phyloP scores from a whole-genome alignment of 2,329 filamentous ascomycete genomes.

The Verticillium tricorpus region DNA sequence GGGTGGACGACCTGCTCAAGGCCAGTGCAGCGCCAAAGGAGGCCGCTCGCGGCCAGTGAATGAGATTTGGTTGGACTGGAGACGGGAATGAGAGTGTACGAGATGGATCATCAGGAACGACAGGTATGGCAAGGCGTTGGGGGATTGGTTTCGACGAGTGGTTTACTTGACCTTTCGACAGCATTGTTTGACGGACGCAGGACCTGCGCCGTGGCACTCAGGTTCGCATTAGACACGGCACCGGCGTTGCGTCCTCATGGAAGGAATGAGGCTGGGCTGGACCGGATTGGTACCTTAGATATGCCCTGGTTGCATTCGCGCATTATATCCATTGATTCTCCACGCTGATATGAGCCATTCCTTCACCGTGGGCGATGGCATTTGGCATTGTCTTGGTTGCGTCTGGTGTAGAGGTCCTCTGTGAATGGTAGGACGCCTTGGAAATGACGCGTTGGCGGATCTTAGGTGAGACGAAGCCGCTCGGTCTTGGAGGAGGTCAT shows the following conservation, averaged over 20 bases:
- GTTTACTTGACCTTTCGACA: not conserved
- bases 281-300: not conserved
- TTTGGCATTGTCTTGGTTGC: too few relatives aligned
- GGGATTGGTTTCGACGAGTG: not conserved
- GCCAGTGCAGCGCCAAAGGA: not conserved
- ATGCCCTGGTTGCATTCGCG: not conserved
- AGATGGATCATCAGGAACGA: not conserved
- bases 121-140: not conserved
- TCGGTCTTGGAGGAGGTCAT: not conserved
- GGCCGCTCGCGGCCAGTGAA: not conserved
- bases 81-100: not conserved
- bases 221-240: not conserved
- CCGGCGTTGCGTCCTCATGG: not conserved
- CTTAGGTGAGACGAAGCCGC: not conserved
- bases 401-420: too few relatives aligned
- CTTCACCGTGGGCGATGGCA: not conserved
- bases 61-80: not conserved
- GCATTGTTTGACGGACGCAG: not conserved
- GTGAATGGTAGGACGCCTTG: too few relatives aligned
- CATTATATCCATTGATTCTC: not conserved
- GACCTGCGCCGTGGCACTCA: not conserved
- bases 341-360: not conserved
- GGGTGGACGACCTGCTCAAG: constrained; percentile 42
- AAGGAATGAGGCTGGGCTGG: not conserved
- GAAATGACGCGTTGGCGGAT: too few relatives aligned